Conservation (phyloP, 2,329 filamentous ascomycete species). For the Cytospora piceae region DNA sequence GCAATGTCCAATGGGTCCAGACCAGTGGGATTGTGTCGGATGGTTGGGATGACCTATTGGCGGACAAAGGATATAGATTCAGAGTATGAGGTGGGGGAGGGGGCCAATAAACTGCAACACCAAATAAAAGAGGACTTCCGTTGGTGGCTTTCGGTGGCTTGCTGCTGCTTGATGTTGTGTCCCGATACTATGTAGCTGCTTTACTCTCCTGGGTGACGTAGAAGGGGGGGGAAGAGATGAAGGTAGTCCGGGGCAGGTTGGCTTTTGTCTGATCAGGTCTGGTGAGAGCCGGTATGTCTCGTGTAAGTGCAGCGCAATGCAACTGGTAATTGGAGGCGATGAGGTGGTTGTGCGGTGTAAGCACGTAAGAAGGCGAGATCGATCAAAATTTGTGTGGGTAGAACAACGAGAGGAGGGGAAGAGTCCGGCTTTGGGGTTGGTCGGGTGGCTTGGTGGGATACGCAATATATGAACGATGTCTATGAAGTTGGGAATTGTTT, state of each 20-base stretch:
- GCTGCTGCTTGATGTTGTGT: neutral
- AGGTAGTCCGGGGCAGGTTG: neutral
- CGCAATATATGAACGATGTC: neutral
- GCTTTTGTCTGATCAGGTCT: neutral
- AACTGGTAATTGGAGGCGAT: neutral
- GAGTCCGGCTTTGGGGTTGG: slow-evolving; percentile 21
- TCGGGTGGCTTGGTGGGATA: slow-evolving; percentile 8
- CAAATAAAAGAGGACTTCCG: neutral
- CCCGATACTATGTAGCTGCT: neutral
- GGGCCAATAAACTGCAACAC: neutral
- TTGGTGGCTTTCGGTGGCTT: neutral
- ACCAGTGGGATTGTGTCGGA: slow-evolving; percentile 5
- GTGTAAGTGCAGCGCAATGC: neutral
- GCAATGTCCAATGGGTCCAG: slow-evolving; percentile 2
- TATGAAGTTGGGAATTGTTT: slow-evolving; percentile 14
- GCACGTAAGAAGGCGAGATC: slow-evolving; percentile 20
- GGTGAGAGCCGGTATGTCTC: slow-evolving; percentile 5
- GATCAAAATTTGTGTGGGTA: neutral
- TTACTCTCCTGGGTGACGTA: neutral
- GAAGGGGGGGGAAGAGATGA: neutral
- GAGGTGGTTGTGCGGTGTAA: slow-evolving; percentile 11
- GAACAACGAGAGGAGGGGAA: slow-evolving; percentile 7
- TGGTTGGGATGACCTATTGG: neutral
- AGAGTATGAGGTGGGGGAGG: neutral
- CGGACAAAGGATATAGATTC: neutral